Percentiles rank a stretch among this genome's conserved stretches.
These are phyloP conservation scores for Triticum monococcum DNA, from an alignment of 176 grass and related monocot species.

Conservation along the genomic window DNA sequence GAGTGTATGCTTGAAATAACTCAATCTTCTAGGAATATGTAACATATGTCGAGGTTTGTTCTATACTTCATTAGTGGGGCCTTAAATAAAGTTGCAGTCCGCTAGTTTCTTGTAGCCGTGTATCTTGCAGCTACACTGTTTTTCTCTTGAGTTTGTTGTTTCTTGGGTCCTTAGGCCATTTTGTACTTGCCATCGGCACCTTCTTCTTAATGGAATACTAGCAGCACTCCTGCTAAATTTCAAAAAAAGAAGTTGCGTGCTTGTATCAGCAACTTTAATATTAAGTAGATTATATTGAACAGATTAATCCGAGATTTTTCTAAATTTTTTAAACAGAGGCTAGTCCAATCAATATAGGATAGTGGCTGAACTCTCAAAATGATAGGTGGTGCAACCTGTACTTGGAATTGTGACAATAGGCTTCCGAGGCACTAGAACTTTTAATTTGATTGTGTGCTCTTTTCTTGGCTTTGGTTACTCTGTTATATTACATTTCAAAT, in stretches of 20 bases:
- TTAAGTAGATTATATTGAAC: neutral
- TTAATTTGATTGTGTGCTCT: neutral
- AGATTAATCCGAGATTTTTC: neutral
- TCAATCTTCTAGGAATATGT: neutral
- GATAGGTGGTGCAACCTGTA: neutral
- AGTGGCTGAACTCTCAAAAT: neutral
- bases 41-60: neutral
- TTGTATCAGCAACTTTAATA: neutral
- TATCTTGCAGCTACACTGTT: no score
- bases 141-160: no score
- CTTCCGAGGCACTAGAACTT: neutral
- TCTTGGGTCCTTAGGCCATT: no score
- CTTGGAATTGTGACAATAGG: conserved; percentile 1
- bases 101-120: no score
- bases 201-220: no score
- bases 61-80: neutral
- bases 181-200: no score
- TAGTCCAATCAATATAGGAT: neutral
- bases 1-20: neutral
- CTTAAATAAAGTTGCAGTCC: no score
- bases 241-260: neutral
- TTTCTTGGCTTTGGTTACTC: neutral
- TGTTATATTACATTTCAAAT: neutral
- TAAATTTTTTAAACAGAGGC: neutral
- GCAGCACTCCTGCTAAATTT: no score